Base-by-base conservation (phyloP, 2,329 filamentous ascomycete genomes). In the Elsinoe australis region DNA sequence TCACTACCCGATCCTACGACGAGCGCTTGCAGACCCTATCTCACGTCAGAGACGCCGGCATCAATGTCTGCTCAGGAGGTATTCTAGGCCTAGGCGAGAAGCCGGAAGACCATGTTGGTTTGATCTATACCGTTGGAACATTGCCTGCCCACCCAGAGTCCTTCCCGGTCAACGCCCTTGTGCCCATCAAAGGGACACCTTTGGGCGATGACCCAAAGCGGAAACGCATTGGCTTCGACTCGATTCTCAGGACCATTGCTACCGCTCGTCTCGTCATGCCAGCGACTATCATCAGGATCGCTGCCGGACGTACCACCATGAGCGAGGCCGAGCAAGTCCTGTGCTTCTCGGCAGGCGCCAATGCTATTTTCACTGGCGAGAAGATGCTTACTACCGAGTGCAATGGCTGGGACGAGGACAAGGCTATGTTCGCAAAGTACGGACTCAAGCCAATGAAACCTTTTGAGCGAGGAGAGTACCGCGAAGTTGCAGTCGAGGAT, bases 301-400 rank as follows among this genome's bases (percentile, higher is more conserved):
- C 88, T 0, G 88, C 88, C 0, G 88, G 88, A 2, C 74, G 88
- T 38, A 88, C 86, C 63, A 85, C 82, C 9, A 83, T 95, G 77
- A 76, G 78, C 3, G 88, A 95, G 68, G 87, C 92, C 67, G 83
- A 94, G 70, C 88, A 95, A 68, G 82, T 87, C 10, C 64, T 90
- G 55, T 94, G 87, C 66, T 95, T 94, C 69, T 82, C 86, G 77
- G 87, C 87, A 0, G 88, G 88, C 10, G 88, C 88, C 1, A 95
- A 95, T 59, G 88, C 88, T n/a, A 83, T 95, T 26, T 95, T 95
- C 62, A 95, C 88, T 0, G 88, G 88, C 6, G 88, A 95, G 71
- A 94, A 90, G 74, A 94, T 95, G 88, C 65, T 94, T 67, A 95
- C 88, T 3, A 95, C 88, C 0, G 85, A 88, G 50, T 94, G 87